Percentiles rank a stretch among this genome's conserved stretches.
phyloP scores from a whole-genome alignment of 23 red algal species.

The Cyanidiococcus yangmingshanensis region DNA sequence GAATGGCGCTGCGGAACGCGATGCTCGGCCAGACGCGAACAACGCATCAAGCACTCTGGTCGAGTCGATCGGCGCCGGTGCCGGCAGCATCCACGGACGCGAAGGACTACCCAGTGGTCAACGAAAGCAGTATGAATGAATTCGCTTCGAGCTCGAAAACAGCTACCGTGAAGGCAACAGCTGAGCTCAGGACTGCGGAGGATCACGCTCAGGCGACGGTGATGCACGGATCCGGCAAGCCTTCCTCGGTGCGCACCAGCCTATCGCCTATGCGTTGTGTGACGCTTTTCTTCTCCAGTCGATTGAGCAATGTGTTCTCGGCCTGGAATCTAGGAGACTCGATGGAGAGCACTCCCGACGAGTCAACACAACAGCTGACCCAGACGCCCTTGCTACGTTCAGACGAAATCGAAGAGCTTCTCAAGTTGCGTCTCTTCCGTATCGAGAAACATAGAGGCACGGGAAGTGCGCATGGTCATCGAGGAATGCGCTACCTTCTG shows the following conservation, averaged over 20 bases:
- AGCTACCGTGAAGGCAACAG: background rate
- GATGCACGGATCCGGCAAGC: background rate
- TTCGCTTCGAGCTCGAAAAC: background rate
- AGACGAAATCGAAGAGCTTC: background rate
- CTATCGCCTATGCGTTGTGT: background rate
- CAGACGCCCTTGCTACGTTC: background rate
- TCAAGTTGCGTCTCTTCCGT: conserved; percentile 2
- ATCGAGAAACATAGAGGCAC: background rate
- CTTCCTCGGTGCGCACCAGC: background rate
- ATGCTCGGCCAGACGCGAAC: background rate
- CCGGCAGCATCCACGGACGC: background rate
- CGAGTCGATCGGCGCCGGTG: background rate
- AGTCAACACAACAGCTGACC: background rate
- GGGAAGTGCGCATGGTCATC: background rate
- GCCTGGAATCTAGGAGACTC: background rate
- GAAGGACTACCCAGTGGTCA: background rate
- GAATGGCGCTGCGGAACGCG: background rate
- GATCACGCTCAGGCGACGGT: background rate
- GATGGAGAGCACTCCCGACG: background rate
- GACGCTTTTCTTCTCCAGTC: background rate
- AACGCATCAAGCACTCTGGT: background rate
- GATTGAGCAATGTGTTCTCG: background rate
- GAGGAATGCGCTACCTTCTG: conserved; percentile 7
- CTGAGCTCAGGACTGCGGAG: background rate
- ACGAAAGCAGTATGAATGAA: too few relatives aligned